phyloP scores from a whole-genome alignment of 345 rosid species.

The Gossypium anomalum region DNA sequence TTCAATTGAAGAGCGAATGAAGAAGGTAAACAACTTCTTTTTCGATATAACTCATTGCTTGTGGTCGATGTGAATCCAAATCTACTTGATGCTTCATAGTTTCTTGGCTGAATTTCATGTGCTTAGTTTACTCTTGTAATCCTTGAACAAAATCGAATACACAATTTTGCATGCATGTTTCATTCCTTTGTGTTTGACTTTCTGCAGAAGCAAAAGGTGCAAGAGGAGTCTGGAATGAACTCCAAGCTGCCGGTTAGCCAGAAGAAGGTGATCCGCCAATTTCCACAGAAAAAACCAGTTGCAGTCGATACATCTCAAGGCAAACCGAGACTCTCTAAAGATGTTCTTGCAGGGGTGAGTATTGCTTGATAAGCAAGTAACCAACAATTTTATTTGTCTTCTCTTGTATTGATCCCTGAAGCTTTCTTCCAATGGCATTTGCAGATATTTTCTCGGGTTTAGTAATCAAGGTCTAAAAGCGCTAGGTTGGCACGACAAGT shows the following conservation, averaged over 20 bases:
- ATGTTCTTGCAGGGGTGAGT: constrained; percentile 66
- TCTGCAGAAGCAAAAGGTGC: constrained; percentile 66
- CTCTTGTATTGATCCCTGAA: not conserved
- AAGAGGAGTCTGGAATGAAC: constrained; percentile 34
- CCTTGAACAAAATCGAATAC: not conserved
- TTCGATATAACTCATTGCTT: not conserved
- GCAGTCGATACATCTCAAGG: constrained; percentile 36
- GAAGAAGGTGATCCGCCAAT: constrained; percentile 51
- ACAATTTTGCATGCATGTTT: not conserved
- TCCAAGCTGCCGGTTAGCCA: constrained; percentile 30
- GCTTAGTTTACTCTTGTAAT: not conserved
- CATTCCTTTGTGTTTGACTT: not conserved
- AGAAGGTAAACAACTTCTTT: constrained; percentile 49
- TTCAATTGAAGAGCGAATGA: constrained; percentile 67
- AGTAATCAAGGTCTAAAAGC: not conserved
- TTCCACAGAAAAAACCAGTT: constrained; percentile 68
- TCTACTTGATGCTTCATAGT: not conserved
- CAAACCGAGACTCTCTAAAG: constrained; percentile 62
- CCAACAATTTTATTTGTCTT: not conserved
- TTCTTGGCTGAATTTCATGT: not conserved
- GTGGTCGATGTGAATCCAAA: not conserved
- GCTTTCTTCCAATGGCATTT: constrained; percentile 1
- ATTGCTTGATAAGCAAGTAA: not conserved
- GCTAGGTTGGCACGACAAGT: not conserved
- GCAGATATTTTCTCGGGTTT: constrained; percentile 57